Evolutionary conservation across 2,329 filamentous ascomycete species (phyloP), one percentile per base, ranked within the genome.

Genomic region (Alternaria metachromatica): DNA sequence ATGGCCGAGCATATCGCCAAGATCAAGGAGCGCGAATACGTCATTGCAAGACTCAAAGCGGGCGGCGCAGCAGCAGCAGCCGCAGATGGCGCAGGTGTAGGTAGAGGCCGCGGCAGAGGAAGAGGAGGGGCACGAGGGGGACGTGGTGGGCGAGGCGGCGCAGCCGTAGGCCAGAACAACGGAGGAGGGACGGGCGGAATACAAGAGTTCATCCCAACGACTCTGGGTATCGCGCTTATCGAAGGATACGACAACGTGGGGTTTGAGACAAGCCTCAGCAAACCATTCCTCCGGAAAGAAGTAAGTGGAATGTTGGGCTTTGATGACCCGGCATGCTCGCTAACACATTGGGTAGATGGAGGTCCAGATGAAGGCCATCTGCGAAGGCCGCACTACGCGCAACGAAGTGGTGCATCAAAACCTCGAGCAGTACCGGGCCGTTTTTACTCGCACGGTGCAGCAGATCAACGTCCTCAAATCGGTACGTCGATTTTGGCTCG

Each of bases 1-100:
- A 99, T 99, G 96, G 96, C 96, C 0, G 96, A 99, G 74, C 96
- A 99, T 77, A 99, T 99, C 74, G 89, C 92, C 63, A 99, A 95
- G 80, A 97, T 99, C 72, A 94, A 98, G 80, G 89, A 94, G 62
- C 86, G 96, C 63, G 87, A 94, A 71, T 99, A 99, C 75, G 95
- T 94, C 54, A 88, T 89, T 60, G 90, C 91, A 76, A 76, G 88
- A 81, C 76, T 85, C 75, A 85, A 81, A 65, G 79, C 75, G 18
- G 72, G 77, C 45, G 78, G 75, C 28, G 72, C 71, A 55, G 76
- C 66, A 28, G 76, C 66, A 28, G 74, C 67, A 20, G 74, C 63
- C 23, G 71, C 80, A 23, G 21, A 55, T 37, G 82, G 80, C 30
- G 79, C 76, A 20, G 80, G 80, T 37, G 82, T 83, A 60, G 78